phyloP scores from a whole-genome alignment of 768 basidiomycete genomes.

The Phylloporus sp. region DNA sequence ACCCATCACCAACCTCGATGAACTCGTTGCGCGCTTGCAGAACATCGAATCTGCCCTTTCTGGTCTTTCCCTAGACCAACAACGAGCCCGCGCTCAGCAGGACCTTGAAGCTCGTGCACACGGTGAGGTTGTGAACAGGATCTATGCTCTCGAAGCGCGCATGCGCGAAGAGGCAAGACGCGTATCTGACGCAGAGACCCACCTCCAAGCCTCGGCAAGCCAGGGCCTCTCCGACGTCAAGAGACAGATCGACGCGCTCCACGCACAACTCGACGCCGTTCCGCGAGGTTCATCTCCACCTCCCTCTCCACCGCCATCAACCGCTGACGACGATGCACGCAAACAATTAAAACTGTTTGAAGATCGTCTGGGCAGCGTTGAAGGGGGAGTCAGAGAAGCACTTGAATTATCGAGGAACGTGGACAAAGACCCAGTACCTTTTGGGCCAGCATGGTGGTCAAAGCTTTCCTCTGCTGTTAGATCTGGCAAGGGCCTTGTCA shows the following conservation, averaged over 20 bases:
- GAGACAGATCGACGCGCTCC: slow-evolving; percentile 52
- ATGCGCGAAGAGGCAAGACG: slow-evolving; percentile 43
- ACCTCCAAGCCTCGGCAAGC: slow-evolving; percentile 40
- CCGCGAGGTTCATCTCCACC: slow-evolving; percentile 17
- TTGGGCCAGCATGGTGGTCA: slow-evolving; percentile 64
- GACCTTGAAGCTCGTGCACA: slow-evolving; percentile 50
- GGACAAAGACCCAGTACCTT: slow-evolving; percentile 33
- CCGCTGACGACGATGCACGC: slow-evolving; percentile 54
- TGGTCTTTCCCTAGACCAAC: slow-evolving; percentile 50
- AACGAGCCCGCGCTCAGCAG: slow-evolving; percentile 45
- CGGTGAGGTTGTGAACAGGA: slow-evolving; percentile 47
- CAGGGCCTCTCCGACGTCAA: slow-evolving; percentile 45
- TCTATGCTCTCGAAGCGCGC: slow-evolving; percentile 54
- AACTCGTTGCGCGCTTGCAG: slow-evolving; percentile 57
- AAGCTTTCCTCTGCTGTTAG: slow-evolving; percentile 49
- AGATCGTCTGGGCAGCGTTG: slow-evolving; percentile 55
- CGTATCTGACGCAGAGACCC: slow-evolving; percentile 50
- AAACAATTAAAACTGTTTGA: slow-evolving; percentile 53
- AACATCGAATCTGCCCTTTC: slow-evolving; percentile 61
- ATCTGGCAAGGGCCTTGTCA: slow-evolving; percentile 45
- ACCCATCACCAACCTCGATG: slow-evolving; percentile 62
- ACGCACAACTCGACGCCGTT: slow-evolving; percentile 36
- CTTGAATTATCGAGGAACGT: slow-evolving; percentile 57
- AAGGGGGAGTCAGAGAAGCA: slow-evolving; percentile 65
- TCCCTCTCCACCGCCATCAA: slow-evolving; percentile 11